phyloP scores from a whole-genome alignment of 176 grass and related monocot genomes.

The Neostapfia colusana region DNA sequence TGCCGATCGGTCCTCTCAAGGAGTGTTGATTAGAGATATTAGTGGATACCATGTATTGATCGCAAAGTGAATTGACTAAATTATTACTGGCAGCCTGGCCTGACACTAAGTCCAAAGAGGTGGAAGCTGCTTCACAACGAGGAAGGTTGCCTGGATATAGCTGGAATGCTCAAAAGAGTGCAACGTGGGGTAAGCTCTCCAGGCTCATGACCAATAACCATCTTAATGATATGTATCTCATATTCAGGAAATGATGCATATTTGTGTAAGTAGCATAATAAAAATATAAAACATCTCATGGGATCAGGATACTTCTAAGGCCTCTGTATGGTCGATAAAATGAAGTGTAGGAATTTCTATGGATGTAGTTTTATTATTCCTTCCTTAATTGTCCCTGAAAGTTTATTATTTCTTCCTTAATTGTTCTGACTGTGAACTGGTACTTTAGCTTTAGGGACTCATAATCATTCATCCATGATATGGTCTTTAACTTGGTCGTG shows the following conservation, averaged over 20 bases:
- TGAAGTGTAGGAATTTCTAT: background rate
- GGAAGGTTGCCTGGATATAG: slow-evolving; percentile 72
- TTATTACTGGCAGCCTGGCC: slow-evolving; percentile 63
- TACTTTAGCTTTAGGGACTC: slow-evolving; percentile 13
- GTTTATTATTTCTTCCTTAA: too few relatives aligned
- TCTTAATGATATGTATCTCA: background rate
- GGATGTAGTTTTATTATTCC: background rate
- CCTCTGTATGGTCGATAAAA: background rate
- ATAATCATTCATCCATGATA: background rate
- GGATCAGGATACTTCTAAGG: background rate
- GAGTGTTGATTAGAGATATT: slow-evolving; percentile 11
- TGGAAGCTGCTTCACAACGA: slow-evolving; percentile 83
- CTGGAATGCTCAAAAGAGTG: slow-evolving; percentile 70
- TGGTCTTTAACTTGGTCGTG: slow-evolving; percentile 31
- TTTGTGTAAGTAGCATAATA: background rate
- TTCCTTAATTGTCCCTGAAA: background rate
- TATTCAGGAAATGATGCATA: background rate
- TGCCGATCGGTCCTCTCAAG: background rate
- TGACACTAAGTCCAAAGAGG: slow-evolving; percentile 77
- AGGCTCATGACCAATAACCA: background rate
- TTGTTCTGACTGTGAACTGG: background rate
- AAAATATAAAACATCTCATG: background rate
- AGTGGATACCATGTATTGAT: slow-evolving; percentile 13
- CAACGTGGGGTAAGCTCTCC: slow-evolving; percentile 66
- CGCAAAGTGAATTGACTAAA: background rate